Conservation (phyloP, 75 land plant species). For the Selaginella moellendorffii region DNA sequence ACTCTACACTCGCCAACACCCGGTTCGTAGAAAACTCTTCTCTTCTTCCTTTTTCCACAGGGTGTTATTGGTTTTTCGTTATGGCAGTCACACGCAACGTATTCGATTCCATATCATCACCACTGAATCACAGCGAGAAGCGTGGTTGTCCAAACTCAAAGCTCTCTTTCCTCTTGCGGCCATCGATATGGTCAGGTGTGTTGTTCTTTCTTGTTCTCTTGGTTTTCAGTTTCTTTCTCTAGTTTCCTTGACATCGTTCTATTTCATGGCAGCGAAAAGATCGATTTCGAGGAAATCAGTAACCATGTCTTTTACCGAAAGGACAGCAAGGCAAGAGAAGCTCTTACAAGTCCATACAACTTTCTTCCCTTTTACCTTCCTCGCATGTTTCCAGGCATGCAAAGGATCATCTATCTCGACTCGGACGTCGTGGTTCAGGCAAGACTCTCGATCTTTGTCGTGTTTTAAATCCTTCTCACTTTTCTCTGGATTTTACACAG, state of each 20-base stretch:
- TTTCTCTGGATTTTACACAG: constrained; percentile 20
- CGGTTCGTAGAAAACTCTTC: constrained; percentile 15
- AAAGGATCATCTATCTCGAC: constrained; percentile 32
- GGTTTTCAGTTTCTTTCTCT: too few relatives aligned
- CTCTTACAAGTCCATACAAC: constrained; percentile 17
- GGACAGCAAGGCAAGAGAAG: constrained; percentile 19
- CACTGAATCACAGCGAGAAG: constrained; percentile 10
- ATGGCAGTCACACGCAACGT: constrained; percentile 16
- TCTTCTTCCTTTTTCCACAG: background rate
- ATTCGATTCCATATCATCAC: constrained; percentile 18
- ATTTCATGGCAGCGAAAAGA: constrained; percentile 12
- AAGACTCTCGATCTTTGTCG: too few relatives aligned
- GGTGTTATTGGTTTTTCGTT: constrained; percentile 4
- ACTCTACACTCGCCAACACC: constrained; percentile 39
- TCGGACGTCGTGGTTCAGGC: constrained; percentile 40
- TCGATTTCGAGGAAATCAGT: constrained; percentile 17
- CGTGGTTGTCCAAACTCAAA: constrained; percentile 2
- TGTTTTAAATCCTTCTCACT: too few relatives aligned
- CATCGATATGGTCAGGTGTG: constrained; percentile 15
- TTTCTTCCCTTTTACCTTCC: constrained; percentile 41
- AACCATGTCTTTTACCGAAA: constrained; percentile 15
- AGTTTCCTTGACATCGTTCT: background rate
- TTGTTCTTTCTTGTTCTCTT: background rate
- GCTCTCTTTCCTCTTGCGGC: constrained; percentile 12
- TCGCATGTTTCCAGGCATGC: constrained; percentile 15